Base-by-base conservation (phyloP, 257 asterid species). In the Sherardia arvensis region DNA sequence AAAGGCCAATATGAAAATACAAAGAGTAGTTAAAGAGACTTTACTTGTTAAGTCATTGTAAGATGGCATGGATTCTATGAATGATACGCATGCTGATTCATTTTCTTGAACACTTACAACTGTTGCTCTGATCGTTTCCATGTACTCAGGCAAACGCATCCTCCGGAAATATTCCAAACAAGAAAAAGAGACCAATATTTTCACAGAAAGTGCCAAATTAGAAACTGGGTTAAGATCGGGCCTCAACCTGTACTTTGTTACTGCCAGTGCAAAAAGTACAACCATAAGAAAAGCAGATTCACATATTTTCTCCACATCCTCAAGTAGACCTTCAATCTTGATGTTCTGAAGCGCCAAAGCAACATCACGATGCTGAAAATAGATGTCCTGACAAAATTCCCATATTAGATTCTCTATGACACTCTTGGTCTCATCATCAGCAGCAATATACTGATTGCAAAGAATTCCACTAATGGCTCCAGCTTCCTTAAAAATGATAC, bases 281-380 rank as follows among this genome's bases (percentile, higher is more conserved):
- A 89, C 89, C 99, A 92, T 92, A 68, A 92, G 90, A 67, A 92
- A 89, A 64, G 96, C 79, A 74, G 99, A 89, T 70, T 89, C 99
- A 14, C 84, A 91, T 67, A 92, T 81, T 81, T 87, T 92, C 80
- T 87, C 97, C 47, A 89, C 67, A 66, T 84, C 88, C 66, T 66
- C 80, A 40, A 78, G 77, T 48, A 92, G 67, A 17, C 58, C 21
- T 43, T 43, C 69, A 51, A 71, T 81, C 36, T 75, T 82, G 70
- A 72, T 63, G 64, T 77, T 90, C 22, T 53, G 77, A 83, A 85
- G 90, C 72, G 82, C 58, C 74, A 74, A 26, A 17, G 68, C 78
- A 65, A 83, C 80, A 79, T 71, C 83, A 53, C 86, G 83, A 79
- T 92, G 97, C 80, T 82, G 76, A 33, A 61, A 64, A 79, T 92